Percentiles rank a stretch among this genome's conserved stretches.
Evolutionary conservation across 78 protist species (phyloP).

Genomic region (Dictyostelium discoideum): DNA sequence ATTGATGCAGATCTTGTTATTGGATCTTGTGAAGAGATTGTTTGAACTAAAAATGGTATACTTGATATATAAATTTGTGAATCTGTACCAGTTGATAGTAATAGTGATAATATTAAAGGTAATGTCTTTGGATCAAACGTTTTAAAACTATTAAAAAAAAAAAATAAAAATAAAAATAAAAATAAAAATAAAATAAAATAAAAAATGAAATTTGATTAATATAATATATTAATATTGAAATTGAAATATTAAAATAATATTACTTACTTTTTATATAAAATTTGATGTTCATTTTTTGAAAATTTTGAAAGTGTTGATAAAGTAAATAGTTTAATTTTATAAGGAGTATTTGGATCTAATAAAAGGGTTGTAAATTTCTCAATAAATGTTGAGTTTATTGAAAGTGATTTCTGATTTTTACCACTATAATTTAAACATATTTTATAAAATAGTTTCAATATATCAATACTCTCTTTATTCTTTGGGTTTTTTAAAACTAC

Average conservation of each 20-base stretch:
- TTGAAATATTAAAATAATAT: not conserved
- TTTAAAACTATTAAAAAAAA: constrained; percentile 24
- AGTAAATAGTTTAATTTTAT: constrained; percentile 20
- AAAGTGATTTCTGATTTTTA: not conserved
- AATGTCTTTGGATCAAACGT: constrained; percentile 45
- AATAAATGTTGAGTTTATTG: constrained; percentile 25
- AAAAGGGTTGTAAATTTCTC: constrained; percentile 51
- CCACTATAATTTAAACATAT: constrained; percentile 30
- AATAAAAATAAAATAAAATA: no score
- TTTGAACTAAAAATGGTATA: constrained; percentile 59
- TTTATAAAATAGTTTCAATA: constrained; percentile 28
- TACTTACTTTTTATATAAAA: constrained; percentile 55
- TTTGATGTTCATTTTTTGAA: constrained; percentile 43
- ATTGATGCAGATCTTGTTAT: constrained; percentile 37
- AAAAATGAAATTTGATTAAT: not conserved
- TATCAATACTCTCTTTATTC: constrained; percentile 39
- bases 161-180: not conserved
- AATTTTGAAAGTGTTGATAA: constrained; percentile 64
- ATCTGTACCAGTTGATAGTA: not conserved
- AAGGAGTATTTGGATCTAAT: constrained; percentile 64
- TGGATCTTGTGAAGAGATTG: constrained; percentile 60
- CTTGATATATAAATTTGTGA: constrained; percentile 1
- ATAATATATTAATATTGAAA: not conserved
- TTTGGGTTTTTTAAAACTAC: constrained; percentile 52
- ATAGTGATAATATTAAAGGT: constrained; percentile 40